Evolutionary conservation across 2,329 filamentous ascomycete genomes (phyloP).

Genomic region (Nemania bipapillata): DNA sequence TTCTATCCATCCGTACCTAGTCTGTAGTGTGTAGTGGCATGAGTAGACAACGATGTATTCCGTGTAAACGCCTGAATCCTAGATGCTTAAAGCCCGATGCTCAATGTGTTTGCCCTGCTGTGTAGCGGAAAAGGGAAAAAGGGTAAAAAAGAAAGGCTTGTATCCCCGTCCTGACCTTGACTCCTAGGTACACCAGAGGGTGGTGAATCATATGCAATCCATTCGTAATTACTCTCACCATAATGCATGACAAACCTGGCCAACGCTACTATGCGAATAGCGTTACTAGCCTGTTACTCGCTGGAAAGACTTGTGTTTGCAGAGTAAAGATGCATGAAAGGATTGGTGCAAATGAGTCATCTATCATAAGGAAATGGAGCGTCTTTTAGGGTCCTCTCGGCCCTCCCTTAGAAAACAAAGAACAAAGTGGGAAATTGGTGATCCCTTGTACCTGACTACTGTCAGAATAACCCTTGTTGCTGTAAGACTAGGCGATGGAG

Average conservation of each 20-base stretch:
- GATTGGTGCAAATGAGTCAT: neutral
- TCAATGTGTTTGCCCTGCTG: neutral
- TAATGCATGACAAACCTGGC: neutral
- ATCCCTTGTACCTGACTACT: neutral
- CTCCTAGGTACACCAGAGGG: neutral
- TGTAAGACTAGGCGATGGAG: neutral
- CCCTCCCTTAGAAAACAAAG: neutral
- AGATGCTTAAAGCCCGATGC: neutral
- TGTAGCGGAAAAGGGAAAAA: neutral
- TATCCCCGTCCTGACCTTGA: neutral
- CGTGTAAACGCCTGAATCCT: neutral
- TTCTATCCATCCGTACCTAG: slow-evolving; percentile 3
- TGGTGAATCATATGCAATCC: neutral
- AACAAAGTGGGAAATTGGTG: neutral
- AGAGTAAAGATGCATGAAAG: neutral
- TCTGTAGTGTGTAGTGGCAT: neutral
- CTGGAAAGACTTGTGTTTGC: neutral
- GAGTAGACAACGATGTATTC: neutral
- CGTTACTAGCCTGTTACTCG: neutral
- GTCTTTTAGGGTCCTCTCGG: neutral
- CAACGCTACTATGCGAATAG: neutral
- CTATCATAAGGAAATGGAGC: neutral
- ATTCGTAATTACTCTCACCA: neutral
- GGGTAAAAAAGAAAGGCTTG: neutral
- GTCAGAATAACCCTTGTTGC: too few species aligned